Conservation (phyloP, 805 yeast species). For the Jamesozyma jinghongensis region DNA sequence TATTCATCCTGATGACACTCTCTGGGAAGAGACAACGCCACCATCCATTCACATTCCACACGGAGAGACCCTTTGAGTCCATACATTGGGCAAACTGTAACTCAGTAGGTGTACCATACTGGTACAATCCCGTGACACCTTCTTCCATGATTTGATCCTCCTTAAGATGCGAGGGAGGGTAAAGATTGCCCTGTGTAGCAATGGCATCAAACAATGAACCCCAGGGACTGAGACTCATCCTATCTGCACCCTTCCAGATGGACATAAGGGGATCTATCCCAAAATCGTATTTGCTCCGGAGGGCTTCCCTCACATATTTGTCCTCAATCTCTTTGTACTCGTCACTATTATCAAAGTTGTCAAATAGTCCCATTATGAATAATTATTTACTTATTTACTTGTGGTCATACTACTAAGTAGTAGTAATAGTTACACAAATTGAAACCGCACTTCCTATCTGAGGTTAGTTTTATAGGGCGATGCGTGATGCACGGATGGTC, state of each 20-base stretch:
- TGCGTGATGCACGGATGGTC: conserved; percentile 1
- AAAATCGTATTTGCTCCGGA: background rate
- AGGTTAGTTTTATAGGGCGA: no score
- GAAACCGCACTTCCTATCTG: background rate
- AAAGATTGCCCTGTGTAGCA: background rate
- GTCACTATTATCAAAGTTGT: background rate
- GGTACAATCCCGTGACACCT: conserved; percentile 36
- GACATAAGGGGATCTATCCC: background rate
- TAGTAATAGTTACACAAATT: no score
- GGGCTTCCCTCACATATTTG: background rate
- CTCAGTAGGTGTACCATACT: conserved; percentile 48
- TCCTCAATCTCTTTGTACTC: conserved; percentile 1
- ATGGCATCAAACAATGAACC: background rate
- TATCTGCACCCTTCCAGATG: background rate
- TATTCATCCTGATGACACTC: conserved; percentile 28
- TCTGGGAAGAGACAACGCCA: conserved; percentile 89
- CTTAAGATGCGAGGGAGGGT: background rate
- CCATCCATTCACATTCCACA: conserved; percentile 77
- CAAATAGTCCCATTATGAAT: conserved; percentile 3
- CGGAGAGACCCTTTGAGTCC: conserved; percentile 55
- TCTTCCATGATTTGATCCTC: conserved; percentile 7
- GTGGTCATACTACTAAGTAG: no score
- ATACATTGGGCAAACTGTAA: conserved; percentile 55
- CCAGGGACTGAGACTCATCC: background rate
- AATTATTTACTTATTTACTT: background rate